These are phyloP conservation scores for Stephania yunnanensis DNA, from an alignment of 164 flowering plant genomes.

Conservation along the genomic window DNA sequence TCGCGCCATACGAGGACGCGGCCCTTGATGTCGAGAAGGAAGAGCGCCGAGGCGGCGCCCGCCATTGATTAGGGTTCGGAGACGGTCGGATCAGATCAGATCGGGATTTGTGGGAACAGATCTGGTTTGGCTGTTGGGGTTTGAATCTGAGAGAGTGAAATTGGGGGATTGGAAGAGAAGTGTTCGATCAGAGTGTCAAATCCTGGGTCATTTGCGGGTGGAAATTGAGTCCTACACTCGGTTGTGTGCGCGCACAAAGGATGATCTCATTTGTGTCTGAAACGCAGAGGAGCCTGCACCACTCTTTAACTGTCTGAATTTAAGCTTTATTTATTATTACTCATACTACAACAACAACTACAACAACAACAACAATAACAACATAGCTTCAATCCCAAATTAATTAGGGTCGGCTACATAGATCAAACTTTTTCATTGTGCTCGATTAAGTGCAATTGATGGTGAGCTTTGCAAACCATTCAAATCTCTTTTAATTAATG, in stretches of 20 bases:
- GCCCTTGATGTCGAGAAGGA: conserved; percentile 93
- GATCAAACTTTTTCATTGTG: no score
- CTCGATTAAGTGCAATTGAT: no score
- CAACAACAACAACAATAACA: no score
- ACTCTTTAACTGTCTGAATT: not conserved
- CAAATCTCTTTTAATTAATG: no score
- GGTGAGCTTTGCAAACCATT: no score
- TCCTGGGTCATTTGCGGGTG: no score
- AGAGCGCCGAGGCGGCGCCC: conserved; percentile 93
- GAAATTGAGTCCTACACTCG: no score
- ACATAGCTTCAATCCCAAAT: no score
- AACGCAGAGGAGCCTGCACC: not conserved
- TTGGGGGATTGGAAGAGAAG: not conserved
- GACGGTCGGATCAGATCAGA: conserved; percentile 20
- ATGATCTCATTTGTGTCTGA: not conserved
- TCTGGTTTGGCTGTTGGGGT: not conserved
- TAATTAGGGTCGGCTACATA: no score
- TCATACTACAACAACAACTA: no score
- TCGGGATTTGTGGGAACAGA: conserved; percentile 8
- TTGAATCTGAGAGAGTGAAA: not conserved
- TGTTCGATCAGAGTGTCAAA: no score
- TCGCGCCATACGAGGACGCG: conserved; percentile 95
- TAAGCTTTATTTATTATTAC: not conserved
- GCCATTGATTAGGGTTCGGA: conserved; percentile 41
- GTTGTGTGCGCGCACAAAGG: no score